phyloP scores from a whole-genome alignment of 192 early-diverging fungal species.

The Coemansia sp. region DNA sequence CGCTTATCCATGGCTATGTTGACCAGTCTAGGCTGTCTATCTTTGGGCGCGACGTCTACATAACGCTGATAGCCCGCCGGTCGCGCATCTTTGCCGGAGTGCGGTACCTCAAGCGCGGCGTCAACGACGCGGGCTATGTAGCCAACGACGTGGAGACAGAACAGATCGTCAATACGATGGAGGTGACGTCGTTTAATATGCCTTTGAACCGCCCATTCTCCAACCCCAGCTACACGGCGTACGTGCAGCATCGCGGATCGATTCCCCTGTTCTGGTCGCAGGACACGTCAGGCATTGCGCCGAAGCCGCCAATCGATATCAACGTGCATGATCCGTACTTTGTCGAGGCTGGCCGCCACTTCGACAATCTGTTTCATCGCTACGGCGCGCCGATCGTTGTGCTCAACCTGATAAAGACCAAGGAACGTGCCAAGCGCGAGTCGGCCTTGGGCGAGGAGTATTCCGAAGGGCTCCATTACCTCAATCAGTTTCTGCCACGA shows the following conservation, averaged over 20 bases:
- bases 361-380: slow-evolving; percentile 88
- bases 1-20: slow-evolving; percentile 92
- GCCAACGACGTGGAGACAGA: slow-evolving; percentile 99
- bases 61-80: slow-evolving; percentile 93
- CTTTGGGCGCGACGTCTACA: slow-evolving; percentile 86
- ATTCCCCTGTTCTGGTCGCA: slow-evolving; percentile 97
- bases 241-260: slow-evolving; percentile 96
- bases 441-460: slow-evolving; percentile 86
- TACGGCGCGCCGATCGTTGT: slow-evolving; percentile 92
- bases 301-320: slow-evolving; percentile 93
- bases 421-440: slow-evolving; percentile 89
- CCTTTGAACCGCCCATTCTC: slow-evolving; percentile 56
- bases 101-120: slow-evolving; percentile 93
- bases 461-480: slow-evolving; percentile 74
- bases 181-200: slow-evolving; percentile 82
- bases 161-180: slow-evolving; percentile 93
- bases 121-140: slow-evolving; percentile 93
- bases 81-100: slow-evolving; percentile 96
- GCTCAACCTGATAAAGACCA: slow-evolving; percentile 94
- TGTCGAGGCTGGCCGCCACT: slow-evolving; percentile 89
- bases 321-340: slow-evolving; percentile 92
- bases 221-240: slow-evolving; percentile 85
- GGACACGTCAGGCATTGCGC: slow-evolving; percentile 86
- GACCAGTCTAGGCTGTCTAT: slow-evolving; percentile 94
- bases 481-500: slow-evolving; percentile 87